Conservation (phyloP, 2,329 filamentous ascomycete species). For the Diaporthe citri region DNA sequence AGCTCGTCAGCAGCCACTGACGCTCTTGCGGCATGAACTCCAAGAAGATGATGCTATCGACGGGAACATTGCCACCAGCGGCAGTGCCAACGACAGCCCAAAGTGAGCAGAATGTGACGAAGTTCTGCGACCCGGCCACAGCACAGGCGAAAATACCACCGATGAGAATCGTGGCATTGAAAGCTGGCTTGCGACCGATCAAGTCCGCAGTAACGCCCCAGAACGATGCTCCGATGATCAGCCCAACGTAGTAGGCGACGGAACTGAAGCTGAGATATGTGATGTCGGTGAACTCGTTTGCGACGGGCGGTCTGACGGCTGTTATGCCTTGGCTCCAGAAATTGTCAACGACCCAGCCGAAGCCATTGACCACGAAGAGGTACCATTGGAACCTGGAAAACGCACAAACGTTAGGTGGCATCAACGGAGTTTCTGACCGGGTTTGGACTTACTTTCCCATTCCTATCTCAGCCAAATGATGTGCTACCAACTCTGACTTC, state of each 20-base stretch:
- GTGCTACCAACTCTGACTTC: constrained; percentile 50
- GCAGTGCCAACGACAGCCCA: constrained; percentile 62
- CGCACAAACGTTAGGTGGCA: background rate
- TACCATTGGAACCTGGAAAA: constrained; percentile 52
- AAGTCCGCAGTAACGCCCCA: constrained; percentile 58
- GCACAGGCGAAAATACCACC: constrained; percentile 68
- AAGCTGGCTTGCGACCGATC: constrained; percentile 57
- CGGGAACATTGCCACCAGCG: constrained; percentile 62
- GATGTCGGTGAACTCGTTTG: constrained; percentile 52
- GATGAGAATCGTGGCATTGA: constrained; percentile 59
- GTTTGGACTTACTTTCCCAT: constrained; percentile 50
- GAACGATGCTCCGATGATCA: constrained; percentile 60
- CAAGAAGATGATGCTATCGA: constrained; percentile 65
- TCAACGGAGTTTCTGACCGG: accelerated
- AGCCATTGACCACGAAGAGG: constrained; percentile 60
- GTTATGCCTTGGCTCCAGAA: constrained; percentile 54
- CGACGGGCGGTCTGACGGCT: constrained; percentile 49
- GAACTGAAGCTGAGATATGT: constrained; percentile 50
- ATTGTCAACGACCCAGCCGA: constrained; percentile 61
- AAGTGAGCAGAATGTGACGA: constrained; percentile 67
- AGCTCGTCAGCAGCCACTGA: constrained; percentile 61
- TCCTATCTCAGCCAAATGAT: constrained; percentile 48
- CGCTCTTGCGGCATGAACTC: constrained; percentile 62
- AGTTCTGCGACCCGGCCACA: constrained; percentile 69
- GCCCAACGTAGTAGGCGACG: constrained; percentile 55